Evolutionary conservation across 352 stramenopile species (phyloP).

Genomic region (Globisporangium splendens): DNA sequence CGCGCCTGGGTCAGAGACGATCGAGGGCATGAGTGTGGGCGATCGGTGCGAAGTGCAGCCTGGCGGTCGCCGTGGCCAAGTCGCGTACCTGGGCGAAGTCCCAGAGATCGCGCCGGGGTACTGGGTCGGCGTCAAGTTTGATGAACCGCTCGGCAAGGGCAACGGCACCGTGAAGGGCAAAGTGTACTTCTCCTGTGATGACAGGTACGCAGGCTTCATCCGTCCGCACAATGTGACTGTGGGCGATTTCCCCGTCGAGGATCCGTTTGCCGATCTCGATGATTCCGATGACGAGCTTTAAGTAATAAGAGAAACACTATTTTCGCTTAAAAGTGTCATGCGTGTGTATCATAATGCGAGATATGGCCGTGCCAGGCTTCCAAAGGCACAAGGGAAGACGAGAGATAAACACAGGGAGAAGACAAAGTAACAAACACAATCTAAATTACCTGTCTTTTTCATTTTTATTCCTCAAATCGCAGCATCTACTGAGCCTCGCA

Average conservation of each 20-base stretch:
- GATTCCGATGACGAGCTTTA: constrained; percentile 79
- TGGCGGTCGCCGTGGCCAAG: constrained; percentile 88
- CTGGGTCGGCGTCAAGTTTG: constrained; percentile 96
- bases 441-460: constrained; percentile 49
- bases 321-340: neutral
- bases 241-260: constrained; percentile 90
- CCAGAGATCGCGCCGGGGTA: constrained; percentile 87
- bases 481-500: neutral
- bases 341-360: neutral
- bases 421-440: constrained; percentile 21
- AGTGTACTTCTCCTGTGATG: constrained; percentile 90
- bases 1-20: constrained; percentile 53
- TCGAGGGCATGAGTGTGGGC: constrained; percentile 89
- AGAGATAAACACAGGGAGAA: constrained; percentile 8
- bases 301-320: neutral
- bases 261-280: constrained; percentile 75
- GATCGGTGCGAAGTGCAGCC: constrained; percentile 96
- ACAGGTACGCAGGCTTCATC: constrained; percentile 94
- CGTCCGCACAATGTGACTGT: constrained; percentile 91
- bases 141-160: constrained; percentile 94
- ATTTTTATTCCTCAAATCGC: constrained; percentile 15
- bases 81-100: constrained; percentile 92
- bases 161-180: constrained; percentile 91
- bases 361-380: neutral
- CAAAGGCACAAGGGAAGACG: neutral